Conservation (phyloP, 805 yeast species). For the Pachysolen tannophilus region DNA sequence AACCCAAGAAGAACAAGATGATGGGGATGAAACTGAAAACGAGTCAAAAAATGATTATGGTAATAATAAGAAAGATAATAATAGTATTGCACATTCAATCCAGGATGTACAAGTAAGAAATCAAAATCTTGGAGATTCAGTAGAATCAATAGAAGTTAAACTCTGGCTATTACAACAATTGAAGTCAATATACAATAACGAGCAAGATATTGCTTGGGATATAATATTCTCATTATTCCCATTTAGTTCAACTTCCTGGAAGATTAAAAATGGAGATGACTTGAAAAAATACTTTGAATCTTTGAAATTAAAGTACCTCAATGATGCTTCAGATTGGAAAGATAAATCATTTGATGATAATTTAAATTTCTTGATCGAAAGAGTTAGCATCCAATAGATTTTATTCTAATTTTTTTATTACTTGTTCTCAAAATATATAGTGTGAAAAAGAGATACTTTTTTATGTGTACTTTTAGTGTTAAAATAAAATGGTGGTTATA, state of each 20-base stretch:
- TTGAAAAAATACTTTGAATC: background rate
- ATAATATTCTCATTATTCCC: slow-evolving; percentile 7
- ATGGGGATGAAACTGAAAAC: background rate
- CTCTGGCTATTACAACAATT: slow-evolving; percentile 7
- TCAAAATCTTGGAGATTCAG: background rate
- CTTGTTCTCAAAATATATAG: too few species aligned
- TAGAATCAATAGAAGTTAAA: background rate
- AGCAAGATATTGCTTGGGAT: slow-evolving; percentile 7
- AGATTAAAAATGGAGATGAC: background rate
- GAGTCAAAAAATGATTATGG: background rate
- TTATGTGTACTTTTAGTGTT: background rate
- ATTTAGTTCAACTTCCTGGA: too few species aligned
- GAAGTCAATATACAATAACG: slow-evolving; percentile 3
- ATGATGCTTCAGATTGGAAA: background rate
- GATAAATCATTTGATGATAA: slow-evolving; percentile 2
- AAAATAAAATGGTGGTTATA: background rate
- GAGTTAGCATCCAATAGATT: background rate
- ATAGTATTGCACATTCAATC: background rate
- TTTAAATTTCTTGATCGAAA: slow-evolving; percentile 3
- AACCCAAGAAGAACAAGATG: background rate
- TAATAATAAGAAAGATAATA: background rate
- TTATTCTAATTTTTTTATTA: too few species aligned
- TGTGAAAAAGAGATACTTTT: too few species aligned
- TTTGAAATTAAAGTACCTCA: background rate
- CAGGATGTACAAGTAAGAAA: background rate